Evolutionary conservation across 2,329 filamentous ascomycete genomes (phyloP).

Genomic region (Sporothrix pallida): DNA sequence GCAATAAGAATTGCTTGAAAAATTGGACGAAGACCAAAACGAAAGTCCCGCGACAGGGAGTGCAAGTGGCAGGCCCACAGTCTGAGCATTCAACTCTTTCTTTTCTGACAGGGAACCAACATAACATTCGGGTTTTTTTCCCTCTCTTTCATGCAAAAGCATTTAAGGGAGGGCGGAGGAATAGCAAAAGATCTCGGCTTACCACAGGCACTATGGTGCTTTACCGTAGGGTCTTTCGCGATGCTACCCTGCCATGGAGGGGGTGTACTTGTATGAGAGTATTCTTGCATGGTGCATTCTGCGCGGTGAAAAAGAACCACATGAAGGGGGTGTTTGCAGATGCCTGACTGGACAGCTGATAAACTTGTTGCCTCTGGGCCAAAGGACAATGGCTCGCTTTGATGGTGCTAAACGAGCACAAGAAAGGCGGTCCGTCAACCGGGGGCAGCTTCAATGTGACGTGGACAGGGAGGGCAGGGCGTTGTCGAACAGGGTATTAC

Average conservation of each 20-base stretch:
- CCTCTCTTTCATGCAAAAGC: neutral
- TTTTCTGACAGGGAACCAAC: no score
- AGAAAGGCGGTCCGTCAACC: neutral
- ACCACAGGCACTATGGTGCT: conserved; percentile 8
- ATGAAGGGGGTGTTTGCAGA: neutral
- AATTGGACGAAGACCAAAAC: neutral
- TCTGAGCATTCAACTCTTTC: neutral
- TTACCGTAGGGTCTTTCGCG: neutral
- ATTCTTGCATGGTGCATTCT: neutral
- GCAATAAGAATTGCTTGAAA: neutral
- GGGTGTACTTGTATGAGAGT: neutral
- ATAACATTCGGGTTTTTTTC: no score
- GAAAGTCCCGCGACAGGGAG: neutral
- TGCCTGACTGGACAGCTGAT: neutral
- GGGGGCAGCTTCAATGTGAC: neutral
- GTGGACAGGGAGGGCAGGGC: neutral
- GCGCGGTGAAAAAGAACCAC: neutral
- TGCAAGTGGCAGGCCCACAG: neutral
- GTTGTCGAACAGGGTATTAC: neutral
- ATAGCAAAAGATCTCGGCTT: conserved; percentile 25
- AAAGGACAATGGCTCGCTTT: neutral
- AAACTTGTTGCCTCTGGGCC: neutral
- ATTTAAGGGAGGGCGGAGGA: neutral
- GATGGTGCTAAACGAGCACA: neutral
- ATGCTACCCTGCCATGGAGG: conserved; percentile 15